Evolutionary conservation across 1,139 yeast species (phyloP).

Genomic region (Magnusiomyces magnusii): DNA sequence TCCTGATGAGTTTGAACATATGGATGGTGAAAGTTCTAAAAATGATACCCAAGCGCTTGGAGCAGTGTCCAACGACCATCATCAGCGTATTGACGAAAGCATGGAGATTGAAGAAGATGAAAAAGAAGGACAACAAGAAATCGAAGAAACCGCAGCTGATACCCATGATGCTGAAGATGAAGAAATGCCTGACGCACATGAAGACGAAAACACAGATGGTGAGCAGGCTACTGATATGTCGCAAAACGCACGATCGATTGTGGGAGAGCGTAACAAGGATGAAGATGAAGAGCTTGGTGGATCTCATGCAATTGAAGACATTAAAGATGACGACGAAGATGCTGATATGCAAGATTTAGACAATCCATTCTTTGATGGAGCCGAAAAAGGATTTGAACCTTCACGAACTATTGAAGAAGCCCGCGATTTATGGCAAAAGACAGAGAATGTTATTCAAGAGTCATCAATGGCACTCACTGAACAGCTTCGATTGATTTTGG

Average conservation of each 20-base stretch:
- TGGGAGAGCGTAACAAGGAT: slow-evolving; percentile 19
- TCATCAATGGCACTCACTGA: slow-evolving; percentile 84
- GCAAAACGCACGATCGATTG: slow-evolving; percentile 19
- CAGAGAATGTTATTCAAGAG: slow-evolving; percentile 80
- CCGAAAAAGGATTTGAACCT: slow-evolving; percentile 39
- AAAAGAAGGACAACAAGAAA: slow-evolving; percentile 29
- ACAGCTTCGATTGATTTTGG: slow-evolving; percentile 84
- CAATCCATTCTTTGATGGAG: slow-evolving; percentile 32
- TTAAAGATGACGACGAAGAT: slow-evolving; percentile 22
- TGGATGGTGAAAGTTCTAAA: slow-evolving; percentile 66
- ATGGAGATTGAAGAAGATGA: slow-evolving; percentile 66
- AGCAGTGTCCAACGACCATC: slow-evolving; percentile 74
- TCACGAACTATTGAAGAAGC: slow-evolving; percentile 58
- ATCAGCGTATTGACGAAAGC: slow-evolving; percentile 69
- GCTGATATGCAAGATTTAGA: slow-evolving; percentile 22
- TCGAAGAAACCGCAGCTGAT: slow-evolving; percentile 20
- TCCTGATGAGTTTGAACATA: slow-evolving; percentile 88
- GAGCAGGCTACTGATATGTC: slow-evolving; percentile 16
- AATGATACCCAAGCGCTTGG: slow-evolving; percentile 88
- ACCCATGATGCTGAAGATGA: slow-evolving; percentile 15
- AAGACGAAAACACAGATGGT: slow-evolving; percentile 17
- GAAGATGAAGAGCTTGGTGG: slow-evolving; percentile 16
- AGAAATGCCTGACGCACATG: slow-evolving; percentile 22
- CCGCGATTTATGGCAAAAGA: slow-evolving; percentile 68
- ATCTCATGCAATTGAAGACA: slow-evolving; percentile 27